Base-by-base conservation (phyloP, 192 early-diverging fungal genomes). In the Dimargaris cristalligena region DNA sequence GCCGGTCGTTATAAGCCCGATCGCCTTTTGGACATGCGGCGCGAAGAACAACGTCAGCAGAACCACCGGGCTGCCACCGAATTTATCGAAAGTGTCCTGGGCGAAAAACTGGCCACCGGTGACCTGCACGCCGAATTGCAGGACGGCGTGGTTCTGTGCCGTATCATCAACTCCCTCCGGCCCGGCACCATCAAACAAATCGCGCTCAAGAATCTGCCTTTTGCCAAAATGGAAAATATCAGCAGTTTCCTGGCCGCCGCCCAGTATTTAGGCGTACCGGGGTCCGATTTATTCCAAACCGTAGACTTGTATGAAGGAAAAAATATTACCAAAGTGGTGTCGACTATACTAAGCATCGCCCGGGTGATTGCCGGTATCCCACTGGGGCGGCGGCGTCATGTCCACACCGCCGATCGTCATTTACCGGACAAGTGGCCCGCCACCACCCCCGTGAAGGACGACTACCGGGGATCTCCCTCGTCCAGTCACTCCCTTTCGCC, bases 191-290 rank as follows among this genome's bases (percentile, higher is more conserved):
- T 92, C 35, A 75, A 77, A 62, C 73, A 77, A 62, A 85, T 92
- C 57, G 84, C 80, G 65, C 71, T 73, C 44, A 82, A 77, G 47
- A 72, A 79, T 49, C 62, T 83, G 16, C 84, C 89, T 18, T 92
- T 92, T 67, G 71, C 84, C 29, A 81, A 87, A 71, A 90, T 90
- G 85, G 86, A 88, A 59, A 89, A 90, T 58, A 88, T 88, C 41
- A 68, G 71, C 62, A 81, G 83, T 63, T 90, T 88, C 66, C 63
- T 90, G 29, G 71, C 74, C 44, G 87, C 80, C 14, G 84, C 83
- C 47, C 78, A 67, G 47, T 70, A 81, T 72, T 76, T 90, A 45
- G 87, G 87, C 1, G 68, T 90, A 38, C 72, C 83, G 47, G 81
- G 77, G 58, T 73, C 79, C 20, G 84, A 88, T 60, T 68, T 88